Percentiles rank a stretch among this genome's conserved stretches.
Evolutionary conservation across 257 asterid genomes (phyloP).

Genomic region (Solanum pennellii): DNA sequence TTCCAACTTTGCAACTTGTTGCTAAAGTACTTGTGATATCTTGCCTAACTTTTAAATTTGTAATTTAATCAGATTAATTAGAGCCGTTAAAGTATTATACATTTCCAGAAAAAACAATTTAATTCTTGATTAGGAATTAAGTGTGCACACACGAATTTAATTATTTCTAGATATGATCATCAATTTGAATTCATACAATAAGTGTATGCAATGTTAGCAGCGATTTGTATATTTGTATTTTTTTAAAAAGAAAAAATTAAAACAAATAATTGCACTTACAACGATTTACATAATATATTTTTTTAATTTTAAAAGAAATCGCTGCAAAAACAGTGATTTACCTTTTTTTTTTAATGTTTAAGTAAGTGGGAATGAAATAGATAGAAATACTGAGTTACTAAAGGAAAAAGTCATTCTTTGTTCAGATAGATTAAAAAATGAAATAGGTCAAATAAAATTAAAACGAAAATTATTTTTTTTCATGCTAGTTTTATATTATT

Average conservation of each 20-base stretch:
- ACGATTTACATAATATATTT: too few relatives aligned
- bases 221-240: too few relatives aligned
- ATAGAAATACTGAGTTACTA: too few relatives aligned
- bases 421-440: too few relatives aligned
- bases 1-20: neutral
- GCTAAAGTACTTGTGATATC: neutral
- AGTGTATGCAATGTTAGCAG: neutral
- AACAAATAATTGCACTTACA: too few relatives aligned
- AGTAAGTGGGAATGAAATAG: too few relatives aligned
- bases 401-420: too few relatives aligned
- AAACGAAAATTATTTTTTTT: too few relatives aligned
- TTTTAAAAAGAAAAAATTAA: too few relatives aligned
- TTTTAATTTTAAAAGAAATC: too few relatives aligned
- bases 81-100: neutral
- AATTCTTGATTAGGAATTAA: neutral
- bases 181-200: neutral
- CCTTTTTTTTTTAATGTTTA: too few relatives aligned
- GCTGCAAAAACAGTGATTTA: fast-evolving
- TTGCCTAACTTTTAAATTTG: neutral
- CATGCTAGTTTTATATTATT: neutral
- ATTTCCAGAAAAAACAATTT: neutral
- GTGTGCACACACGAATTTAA: neutral
- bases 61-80: neutral
- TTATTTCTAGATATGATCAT: neutral
- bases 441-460: too few relatives aligned